Evolutionary conservation across 192 early-diverging fungal genomes (phyloP).

Genomic region (Phlyctochytrium planicorne): DNA sequence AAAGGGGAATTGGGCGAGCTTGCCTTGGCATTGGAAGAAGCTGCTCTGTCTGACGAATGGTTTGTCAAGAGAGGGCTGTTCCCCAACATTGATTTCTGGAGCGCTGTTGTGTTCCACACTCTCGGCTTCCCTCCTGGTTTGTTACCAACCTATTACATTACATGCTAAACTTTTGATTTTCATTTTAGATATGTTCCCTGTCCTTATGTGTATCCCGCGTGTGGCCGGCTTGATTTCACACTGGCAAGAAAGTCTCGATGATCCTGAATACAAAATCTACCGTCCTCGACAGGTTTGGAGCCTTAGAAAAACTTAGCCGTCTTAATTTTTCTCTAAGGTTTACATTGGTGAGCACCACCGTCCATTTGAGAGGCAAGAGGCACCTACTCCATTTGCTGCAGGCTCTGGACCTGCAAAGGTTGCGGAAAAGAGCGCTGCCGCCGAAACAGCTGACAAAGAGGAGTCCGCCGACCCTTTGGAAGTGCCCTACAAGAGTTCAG

Average conservation of each 20-base stretch:
- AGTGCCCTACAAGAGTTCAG: slow-evolving; percentile 8
- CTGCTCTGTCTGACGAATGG: slow-evolving; percentile 52
- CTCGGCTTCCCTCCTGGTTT: slow-evolving; percentile 43
- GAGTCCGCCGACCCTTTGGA: slow-evolving; percentile 8
- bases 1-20: slow-evolving; percentile 55
- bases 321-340: slow-evolving; percentile 19
- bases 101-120: slow-evolving; percentile 49
- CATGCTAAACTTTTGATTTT: slow-evolving; percentile 26
- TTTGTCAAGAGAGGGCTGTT: slow-evolving; percentile 59
- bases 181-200: slow-evolving; percentile 57
- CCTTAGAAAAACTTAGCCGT: neutral
- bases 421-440: neutral
- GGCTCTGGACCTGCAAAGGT: neutral
- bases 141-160: neutral
- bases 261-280: slow-evolving; percentile 60
- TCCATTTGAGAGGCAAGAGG: slow-evolving; percentile 3
- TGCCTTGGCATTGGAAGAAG: slow-evolving; percentile 59
- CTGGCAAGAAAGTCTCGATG: slow-evolving; percentile 47
- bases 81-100: slow-evolving; percentile 57
- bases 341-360: slow-evolving; percentile 53
- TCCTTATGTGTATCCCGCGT: slow-evolving; percentile 44
- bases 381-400: neutral
- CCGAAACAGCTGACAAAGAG: neutral
- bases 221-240: slow-evolving; percentile 62
- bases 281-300: slow-evolving; percentile 55